phyloP scores from a whole-genome alignment of 371 early-diverging fungal genomes.

The Paraphysoderma sedebokerense region DNA sequence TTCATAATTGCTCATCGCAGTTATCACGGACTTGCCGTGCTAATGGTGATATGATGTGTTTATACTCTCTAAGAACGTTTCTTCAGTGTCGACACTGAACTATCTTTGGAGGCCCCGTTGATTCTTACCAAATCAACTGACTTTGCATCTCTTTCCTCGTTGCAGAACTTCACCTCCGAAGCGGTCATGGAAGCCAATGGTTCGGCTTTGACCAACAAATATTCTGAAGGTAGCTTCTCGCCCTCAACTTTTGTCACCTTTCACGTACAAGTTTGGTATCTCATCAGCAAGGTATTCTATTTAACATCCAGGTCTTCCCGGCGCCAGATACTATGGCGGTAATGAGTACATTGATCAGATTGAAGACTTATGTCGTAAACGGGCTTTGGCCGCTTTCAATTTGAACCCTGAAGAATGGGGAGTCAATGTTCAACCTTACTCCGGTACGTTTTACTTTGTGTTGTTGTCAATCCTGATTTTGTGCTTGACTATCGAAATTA shows the following conservation, averaged over 20 bases:
- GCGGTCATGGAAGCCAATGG: constrained; percentile 96
- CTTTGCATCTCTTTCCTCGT: background rate
- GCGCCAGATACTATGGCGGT: constrained; percentile 56
- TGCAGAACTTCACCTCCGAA: constrained; percentile 92
- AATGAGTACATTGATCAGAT: constrained; percentile 96
- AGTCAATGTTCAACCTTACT: constrained; percentile 97
- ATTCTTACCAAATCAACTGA: too few relatives aligned
- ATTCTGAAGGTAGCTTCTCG: constrained; percentile 95
- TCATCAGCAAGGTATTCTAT: background rate
- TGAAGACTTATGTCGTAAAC: constrained; percentile 86
- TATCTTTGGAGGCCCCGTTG: too few relatives aligned
- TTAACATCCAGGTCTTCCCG: background rate
- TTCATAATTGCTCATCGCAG: too few relatives aligned
- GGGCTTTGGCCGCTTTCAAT: constrained; percentile 86
- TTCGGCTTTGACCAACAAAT: constrained; percentile 98
- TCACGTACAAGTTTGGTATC: too few relatives aligned
- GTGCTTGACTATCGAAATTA: background rate
- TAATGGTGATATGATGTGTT: too few relatives aligned
- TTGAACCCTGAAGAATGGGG: constrained; percentile 94
- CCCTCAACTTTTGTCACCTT: constrained; percentile 59
- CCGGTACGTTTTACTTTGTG: too few relatives aligned
- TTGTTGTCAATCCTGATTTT: background rate
- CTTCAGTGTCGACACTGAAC: too few relatives aligned
- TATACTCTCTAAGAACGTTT: too few relatives aligned
- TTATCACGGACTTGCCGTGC: too few relatives aligned